phyloP scores from a whole-genome alignment of 192 early-diverging fungal species.

The Coemansia sp. region DNA sequence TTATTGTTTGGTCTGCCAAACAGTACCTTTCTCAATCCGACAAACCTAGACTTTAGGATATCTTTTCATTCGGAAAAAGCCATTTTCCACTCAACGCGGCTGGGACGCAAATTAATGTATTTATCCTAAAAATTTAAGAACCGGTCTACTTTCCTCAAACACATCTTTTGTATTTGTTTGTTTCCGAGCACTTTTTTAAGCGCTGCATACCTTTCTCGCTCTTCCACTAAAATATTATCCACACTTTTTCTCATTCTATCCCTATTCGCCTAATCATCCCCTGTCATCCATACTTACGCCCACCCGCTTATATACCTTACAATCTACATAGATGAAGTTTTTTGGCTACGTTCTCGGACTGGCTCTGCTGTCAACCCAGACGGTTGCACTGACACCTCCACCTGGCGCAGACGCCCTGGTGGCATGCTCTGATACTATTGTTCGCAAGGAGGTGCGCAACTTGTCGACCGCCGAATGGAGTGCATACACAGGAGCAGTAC shows the following conservation, averaged over 20 bases:
- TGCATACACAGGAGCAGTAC: constrained; percentile 32
- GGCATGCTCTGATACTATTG: constrained; percentile 16
- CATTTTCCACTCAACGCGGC: too few relatives aligned
- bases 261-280: constrained; percentile 1
- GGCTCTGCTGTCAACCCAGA: constrained; percentile 15
- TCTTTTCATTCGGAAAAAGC: too few relatives aligned
- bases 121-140: too few relatives aligned
- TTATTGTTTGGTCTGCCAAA: not conserved
- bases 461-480: constrained; percentile 40
- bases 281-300: not conserved
- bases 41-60: too few relatives aligned
- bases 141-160: too few relatives aligned
- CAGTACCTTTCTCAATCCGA: not conserved
- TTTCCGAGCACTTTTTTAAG: too few relatives aligned
- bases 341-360: constrained; percentile 27
- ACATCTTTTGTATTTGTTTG: too few relatives aligned
- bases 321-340: constrained; percentile 25
- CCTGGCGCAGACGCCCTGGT: constrained; percentile 24
- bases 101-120: too few relatives aligned
- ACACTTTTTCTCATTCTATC: not conserved
- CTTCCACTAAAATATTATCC: too few relatives aligned
- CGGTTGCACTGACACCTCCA: constrained; percentile 17
- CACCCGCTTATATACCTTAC: not conserved
- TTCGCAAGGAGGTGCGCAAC: constrained; percentile 51
- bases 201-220: too few relatives aligned